phyloP scores from a whole-genome alignment of 257 asterid species.

The Apocynum venetum region DNA sequence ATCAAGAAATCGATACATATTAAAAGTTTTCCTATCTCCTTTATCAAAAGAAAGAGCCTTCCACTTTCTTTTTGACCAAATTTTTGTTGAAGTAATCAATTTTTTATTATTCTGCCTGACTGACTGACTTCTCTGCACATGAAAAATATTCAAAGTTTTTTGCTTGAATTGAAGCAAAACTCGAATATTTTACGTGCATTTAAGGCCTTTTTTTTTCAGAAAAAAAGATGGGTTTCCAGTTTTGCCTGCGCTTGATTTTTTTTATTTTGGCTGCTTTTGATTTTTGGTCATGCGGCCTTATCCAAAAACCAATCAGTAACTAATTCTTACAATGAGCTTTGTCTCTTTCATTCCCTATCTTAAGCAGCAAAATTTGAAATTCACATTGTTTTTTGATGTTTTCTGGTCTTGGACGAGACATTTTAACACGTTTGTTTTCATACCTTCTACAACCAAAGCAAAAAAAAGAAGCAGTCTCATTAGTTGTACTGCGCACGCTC shows the following conservation, averaged over 20 bases:
- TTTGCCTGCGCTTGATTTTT: too few species aligned
- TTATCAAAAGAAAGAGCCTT: background rate
- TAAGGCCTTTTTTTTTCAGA: too few species aligned
- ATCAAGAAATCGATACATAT: too few species aligned
- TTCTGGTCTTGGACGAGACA: background rate
- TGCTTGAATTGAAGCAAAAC: too few species aligned
- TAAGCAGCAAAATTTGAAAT: conserved; percentile 6
- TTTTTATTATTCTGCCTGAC: background rate
- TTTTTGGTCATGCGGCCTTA: too few species aligned
- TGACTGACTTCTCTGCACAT: background rate
- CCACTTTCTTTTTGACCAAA: conserved; percentile 6
- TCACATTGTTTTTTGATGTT: background rate
- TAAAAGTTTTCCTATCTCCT: too few species aligned
- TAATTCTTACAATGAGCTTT: too few species aligned
- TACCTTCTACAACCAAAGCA: background rate
- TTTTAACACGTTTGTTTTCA: background rate
- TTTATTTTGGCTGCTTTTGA: too few species aligned
- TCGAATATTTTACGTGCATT: too few species aligned
- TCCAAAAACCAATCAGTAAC: conserved; percentile 1
- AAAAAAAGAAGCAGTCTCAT: background rate
- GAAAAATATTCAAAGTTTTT: background rate
- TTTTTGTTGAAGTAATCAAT: background rate
- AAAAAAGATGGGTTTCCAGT: too few species aligned
- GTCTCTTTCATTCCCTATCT: background rate
- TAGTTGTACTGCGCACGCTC: background rate